Evolutionary conservation across 1,139 yeast species (phyloP), one percentile per base, ranked within the genome.

Genomic region (Diutina pseudorugosa): DNA sequence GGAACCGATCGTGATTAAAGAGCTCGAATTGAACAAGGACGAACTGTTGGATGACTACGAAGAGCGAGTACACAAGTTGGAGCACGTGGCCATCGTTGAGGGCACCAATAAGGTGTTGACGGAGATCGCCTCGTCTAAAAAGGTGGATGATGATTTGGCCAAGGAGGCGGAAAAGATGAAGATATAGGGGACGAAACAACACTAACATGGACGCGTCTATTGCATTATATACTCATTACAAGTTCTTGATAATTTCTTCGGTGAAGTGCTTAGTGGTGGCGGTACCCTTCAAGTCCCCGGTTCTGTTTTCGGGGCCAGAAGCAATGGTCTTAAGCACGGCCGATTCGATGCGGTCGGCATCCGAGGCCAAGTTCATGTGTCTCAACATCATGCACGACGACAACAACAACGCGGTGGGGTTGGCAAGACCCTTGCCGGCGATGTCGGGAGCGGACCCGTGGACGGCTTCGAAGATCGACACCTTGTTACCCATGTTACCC

Each of bases 361-460:
- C 80, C 49, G 77, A 74, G 69, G 79, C 77, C 71, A 93, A 80
- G 53, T 88, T 84, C 98, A 93, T 90, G 79, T 93, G 98, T 79
- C 95, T 87, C 80, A 93, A 85, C 98, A 93, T 91, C 97, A 93
- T 91, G 67, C 90, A 90, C 52, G 98, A 91, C 51, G 97, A 89
- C 69, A 93, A 80, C 69, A 93, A 79, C 68, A 93, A 75, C 57
- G 98, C 98, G 58, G 98, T 93, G 75, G 98, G 98, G 82, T 93
- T 93, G 60, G 98, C 98, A 70, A 87, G 82, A 67, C 95, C 94
- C 80, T 91, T 89, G 67, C 97, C 97, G 58, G 97, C 96, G 66
- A 91, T 91, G 71, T 91, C 98, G 61, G 97, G 98, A 59, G 97
- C 98, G 56, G 97, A 88, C 70, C 98, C 98, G 72, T 93, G 98